A percentile compares a stretch with the other conserved stretches of the same genome.
phyloP scores from a whole-genome alignment of 1,284 basidiomycete species.

The Leccinum insolens region DNA sequence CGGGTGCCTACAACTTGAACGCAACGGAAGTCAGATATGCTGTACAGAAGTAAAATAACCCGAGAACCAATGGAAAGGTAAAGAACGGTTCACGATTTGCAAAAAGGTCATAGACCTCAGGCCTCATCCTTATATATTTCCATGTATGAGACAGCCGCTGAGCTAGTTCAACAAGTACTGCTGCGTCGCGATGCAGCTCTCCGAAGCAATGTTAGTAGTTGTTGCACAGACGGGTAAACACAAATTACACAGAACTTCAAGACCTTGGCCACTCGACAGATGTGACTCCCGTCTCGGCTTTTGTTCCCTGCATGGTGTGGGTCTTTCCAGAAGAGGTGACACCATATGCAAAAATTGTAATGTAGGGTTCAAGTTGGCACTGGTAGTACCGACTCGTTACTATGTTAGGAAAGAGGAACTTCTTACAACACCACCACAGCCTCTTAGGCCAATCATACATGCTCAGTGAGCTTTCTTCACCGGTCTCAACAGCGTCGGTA shows the following conservation, averaged over 20 bases:
- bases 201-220: conserved; percentile 54
- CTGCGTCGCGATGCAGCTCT: conserved; percentile 38
- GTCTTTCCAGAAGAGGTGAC: conserved; percentile 84
- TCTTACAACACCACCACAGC: too few species aligned
- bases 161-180: conserved; percentile 42
- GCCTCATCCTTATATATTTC: conserved; percentile 86
- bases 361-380: too few species aligned
- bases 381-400: too few species aligned
- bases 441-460: too few species aligned
- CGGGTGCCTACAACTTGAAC: conserved; percentile 49
- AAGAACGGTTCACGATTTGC: conserved; percentile 66
- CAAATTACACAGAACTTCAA: conserved; percentile 19
- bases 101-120: conserved; percentile 68
- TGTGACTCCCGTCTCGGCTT: conserved; percentile 67
- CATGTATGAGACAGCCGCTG: conserved; percentile 66
- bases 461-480: too few species aligned
- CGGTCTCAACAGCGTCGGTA: too few species aligned
- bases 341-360: conserved; percentile 82
- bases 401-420: too few species aligned
- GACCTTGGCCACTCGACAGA: conserved; percentile 76
- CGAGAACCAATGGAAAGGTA: background rate
- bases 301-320: conserved; percentile 83
- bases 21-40: background rate
- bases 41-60: background rate
- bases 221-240: conserved; percentile 1